Conservation (phyloP, 768 basidiomycete genomes). For the Xerocomus potaroensis region DNA sequence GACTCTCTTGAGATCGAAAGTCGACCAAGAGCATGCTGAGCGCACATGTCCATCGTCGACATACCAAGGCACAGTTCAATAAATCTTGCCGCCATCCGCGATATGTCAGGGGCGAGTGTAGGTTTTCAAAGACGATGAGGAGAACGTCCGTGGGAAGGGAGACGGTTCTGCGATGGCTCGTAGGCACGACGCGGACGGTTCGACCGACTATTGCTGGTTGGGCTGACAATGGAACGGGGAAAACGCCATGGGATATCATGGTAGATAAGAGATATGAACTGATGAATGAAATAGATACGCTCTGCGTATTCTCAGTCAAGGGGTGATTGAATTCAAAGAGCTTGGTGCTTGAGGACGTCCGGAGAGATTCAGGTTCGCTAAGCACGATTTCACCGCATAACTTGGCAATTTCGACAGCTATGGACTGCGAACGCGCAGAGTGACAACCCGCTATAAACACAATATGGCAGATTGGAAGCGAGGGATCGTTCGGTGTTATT, state of each 20-base stretch:
- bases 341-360: neutral
- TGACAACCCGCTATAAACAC: neutral
- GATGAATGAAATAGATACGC: slow-evolving; percentile 12
- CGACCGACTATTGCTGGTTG: slow-evolving; percentile 1
- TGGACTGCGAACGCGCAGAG: neutral
- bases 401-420: neutral
- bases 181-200: neutral
- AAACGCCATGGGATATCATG: neutral
- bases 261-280: slow-evolving; percentile 1
- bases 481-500: neutral
- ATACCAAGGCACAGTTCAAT: slow-evolving; percentile 7
- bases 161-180: neutral
- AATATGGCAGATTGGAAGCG: neutral
- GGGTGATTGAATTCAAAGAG: slow-evolving; percentile 9
- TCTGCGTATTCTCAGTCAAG: slow-evolving; percentile 6
- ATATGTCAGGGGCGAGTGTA: neutral
- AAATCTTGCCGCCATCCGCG: slow-evolving; percentile 5
- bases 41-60: slow-evolving; percentile 10
- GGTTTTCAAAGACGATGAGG: slow-evolving; percentile 2
- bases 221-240: neutral
- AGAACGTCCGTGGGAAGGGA: slow-evolving; percentile 9
- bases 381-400: slow-evolving; percentile 5
- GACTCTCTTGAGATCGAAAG: neutral
- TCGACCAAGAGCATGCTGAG: slow-evolving; percentile 8
- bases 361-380: neutral